Conservation (phyloP, 2,329 filamentous ascomycete genomes). For the Aspergillus hortae region DNA sequence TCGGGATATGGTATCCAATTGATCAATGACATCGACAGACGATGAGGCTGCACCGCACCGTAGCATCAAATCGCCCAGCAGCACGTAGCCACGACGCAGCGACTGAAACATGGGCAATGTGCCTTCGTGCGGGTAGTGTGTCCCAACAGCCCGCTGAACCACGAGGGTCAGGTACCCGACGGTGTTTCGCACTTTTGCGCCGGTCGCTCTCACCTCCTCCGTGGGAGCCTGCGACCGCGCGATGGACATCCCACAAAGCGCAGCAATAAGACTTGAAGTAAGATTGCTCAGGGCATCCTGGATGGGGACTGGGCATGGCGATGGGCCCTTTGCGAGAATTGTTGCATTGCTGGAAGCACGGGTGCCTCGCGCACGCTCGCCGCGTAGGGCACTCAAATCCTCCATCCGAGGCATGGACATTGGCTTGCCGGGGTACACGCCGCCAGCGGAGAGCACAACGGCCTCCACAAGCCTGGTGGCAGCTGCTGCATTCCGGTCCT, state of each 20-base stretch:
- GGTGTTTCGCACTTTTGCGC: slow-evolving; percentile 24
- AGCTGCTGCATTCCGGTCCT: slow-evolving; percentile 29
- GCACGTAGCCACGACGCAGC: slow-evolving; percentile 31
- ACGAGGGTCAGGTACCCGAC: slow-evolving; percentile 20
- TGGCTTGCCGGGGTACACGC: slow-evolving; percentile 7
- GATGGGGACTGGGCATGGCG: slow-evolving; percentile 29
- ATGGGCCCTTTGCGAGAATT: slow-evolving; percentile 4
- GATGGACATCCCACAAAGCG: slow-evolving; percentile 36
- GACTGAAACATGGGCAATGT: slow-evolving; percentile 19
- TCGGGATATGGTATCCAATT: slow-evolving; percentile 13
- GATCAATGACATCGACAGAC: slow-evolving; percentile 4
- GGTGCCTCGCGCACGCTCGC: slow-evolving; percentile 11
- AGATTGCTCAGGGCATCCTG: slow-evolving; percentile 37
- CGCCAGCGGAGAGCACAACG: slow-evolving; percentile 29
- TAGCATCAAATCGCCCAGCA: slow-evolving; percentile 29
- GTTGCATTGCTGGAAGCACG: slow-evolving; percentile 16
- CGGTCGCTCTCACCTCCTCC: slow-evolving; percentile 9
- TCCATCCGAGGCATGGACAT: not conserved
- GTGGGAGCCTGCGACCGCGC: slow-evolving; percentile 25
- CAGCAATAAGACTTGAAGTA: slow-evolving; percentile 31
- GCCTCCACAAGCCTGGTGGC: slow-evolving; percentile 31
- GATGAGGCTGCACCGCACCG: slow-evolving; percentile 22
- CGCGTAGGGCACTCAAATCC: not conserved
- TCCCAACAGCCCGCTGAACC: slow-evolving; percentile 22
- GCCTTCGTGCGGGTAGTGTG: slow-evolving; percentile 4